A percentile compares a stretch with the other conserved stretches of the same genome.
phyloP scores from a whole-genome alignment of 371 early-diverging fungal species.

The Entomophthora muscae region DNA sequence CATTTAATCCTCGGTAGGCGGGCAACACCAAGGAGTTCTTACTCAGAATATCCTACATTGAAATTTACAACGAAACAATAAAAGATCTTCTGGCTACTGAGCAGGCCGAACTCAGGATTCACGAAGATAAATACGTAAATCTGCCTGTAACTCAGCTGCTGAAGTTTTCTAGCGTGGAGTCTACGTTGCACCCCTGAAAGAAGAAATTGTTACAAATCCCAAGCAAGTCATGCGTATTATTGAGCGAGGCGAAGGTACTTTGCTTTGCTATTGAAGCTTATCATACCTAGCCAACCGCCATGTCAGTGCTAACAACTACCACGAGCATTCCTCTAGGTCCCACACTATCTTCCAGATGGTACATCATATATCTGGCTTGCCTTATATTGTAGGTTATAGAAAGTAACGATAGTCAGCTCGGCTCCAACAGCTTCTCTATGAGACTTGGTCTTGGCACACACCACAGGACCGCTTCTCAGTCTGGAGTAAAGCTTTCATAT shows the following conservation, averaged over 20 bases:
- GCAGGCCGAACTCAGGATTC: constrained; percentile 57
- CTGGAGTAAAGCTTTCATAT: constrained; percentile 47
- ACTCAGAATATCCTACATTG: constrained; percentile 82
- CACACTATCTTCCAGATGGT: constrained; percentile 87
- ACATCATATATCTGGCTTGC: constrained; percentile 2
- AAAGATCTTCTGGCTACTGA: constrained; percentile 61
- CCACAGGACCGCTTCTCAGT: constrained; percentile 21
- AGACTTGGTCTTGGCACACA: constrained; percentile 15
- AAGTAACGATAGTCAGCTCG: constrained; percentile 24
- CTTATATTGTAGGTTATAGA: constrained; percentile 28
- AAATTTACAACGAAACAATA: constrained; percentile 91
- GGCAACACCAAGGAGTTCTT: constrained; percentile 47
- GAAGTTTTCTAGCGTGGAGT: constrained; percentile 57
- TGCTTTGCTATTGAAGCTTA: background rate
- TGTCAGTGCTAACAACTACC: constrained; percentile 67
- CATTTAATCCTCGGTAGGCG: constrained; percentile 16
- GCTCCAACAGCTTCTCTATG: constrained; percentile 22
- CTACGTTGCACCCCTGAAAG: constrained; percentile 69
- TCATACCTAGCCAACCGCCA: constrained; percentile 41
- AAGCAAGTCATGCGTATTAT: constrained; percentile 64
- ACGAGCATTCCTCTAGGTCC: constrained; percentile 65
- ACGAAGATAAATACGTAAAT: constrained; percentile 45
- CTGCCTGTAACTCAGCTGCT: background rate
- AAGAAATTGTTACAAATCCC: constrained; percentile 73
- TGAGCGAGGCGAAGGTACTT: constrained; percentile 49